Conservation (phyloP, 2,329 filamentous ascomycete genomes). For the Lecanosticta acicola region DNA sequence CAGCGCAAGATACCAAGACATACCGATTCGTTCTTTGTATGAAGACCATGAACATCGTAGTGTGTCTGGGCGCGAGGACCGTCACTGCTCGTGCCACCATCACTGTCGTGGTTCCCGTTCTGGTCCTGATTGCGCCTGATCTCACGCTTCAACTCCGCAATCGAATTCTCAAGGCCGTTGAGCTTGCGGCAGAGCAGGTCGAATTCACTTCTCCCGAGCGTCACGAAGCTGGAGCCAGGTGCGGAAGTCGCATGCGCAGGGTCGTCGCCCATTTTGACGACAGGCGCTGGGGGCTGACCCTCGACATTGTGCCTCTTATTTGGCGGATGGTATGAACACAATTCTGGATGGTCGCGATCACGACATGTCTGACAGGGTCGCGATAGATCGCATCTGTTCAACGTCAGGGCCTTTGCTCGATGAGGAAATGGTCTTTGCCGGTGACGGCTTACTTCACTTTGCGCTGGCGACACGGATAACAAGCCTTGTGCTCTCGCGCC, state of each 20-base stretch:
- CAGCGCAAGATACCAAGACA: background rate
- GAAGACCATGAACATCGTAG: slow-evolving; percentile 51
- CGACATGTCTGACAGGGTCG: slow-evolving; percentile 48
- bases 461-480: slow-evolving; percentile 45
- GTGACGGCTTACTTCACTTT: slow-evolving; percentile 33
- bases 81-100: slow-evolving; percentile 14
- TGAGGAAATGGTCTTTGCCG: background rate
- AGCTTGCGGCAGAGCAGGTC: slow-evolving; percentile 46
- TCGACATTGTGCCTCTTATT: slow-evolving; percentile 33
- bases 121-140: slow-evolving; percentile 21
- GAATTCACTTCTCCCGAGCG: slow-evolving; percentile 38
- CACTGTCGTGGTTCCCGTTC: slow-evolving; percentile 14
- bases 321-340: slow-evolving; percentile 40
- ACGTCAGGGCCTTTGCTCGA: slow-evolving; percentile 4
- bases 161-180: slow-evolving; percentile 43
- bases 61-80: slow-evolving; percentile 28
- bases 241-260: slow-evolving; percentile 2
- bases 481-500: slow-evolving; percentile 49
- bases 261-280: slow-evolving; percentile 19
- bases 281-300: slow-evolving; percentile 8
- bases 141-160: slow-evolving; percentile 39
- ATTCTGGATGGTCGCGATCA: slow-evolving; percentile 47
- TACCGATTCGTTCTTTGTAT: slow-evolving; percentile 50
- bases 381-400: slow-evolving; percentile 40
- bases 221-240: slow-evolving; percentile 23